Evolutionary conservation across 345 rosid genomes (phyloP).

Genomic region (Salix caprea): DNA sequence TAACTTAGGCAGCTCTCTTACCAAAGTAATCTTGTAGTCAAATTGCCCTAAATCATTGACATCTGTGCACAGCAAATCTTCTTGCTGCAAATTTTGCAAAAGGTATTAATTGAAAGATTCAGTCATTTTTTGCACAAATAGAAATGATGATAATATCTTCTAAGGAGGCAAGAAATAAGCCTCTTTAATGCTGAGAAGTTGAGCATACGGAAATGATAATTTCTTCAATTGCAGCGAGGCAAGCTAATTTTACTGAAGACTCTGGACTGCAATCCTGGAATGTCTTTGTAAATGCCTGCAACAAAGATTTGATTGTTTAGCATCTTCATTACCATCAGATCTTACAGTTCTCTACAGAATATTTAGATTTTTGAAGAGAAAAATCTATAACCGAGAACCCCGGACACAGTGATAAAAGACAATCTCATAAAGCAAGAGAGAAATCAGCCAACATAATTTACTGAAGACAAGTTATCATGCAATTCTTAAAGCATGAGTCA

Average conservation of each 20-base stretch:
- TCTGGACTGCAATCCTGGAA: slow-evolving; percentile 59
- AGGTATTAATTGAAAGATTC: background rate
- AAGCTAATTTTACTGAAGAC: slow-evolving; percentile 59
- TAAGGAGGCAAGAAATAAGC: background rate
- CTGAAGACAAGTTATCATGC: background rate
- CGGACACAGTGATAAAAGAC: background rate
- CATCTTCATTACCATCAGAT: background rate
- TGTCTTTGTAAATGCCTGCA: slow-evolving; percentile 77
- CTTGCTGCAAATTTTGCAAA: slow-evolving; percentile 35
- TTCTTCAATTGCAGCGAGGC: slow-evolving; percentile 55
- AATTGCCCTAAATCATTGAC: slow-evolving; percentile 40
- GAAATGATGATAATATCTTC: background rate
- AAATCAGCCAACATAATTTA: background rate
- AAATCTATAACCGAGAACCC: background rate
- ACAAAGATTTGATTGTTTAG: slow-evolving; percentile 11
- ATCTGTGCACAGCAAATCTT: slow-evolving; percentile 32
- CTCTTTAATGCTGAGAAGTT: background rate
- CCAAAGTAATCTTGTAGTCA: slow-evolving; percentile 57
- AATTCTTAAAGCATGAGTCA: slow-evolving; percentile 8
- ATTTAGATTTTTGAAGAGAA: background rate
- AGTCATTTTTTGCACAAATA: background rate
- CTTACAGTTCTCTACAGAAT: slow-evolving; percentile 2
- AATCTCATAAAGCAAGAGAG: slow-evolving; percentile 11
- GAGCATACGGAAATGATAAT: slow-evolving; percentile 69
- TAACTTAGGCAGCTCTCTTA: slow-evolving; percentile 60